Evolutionary conservation across 306 rosid genomes (phyloP), one percentile per base, ranked within the genome.

Genomic region (Quercus mongolica): DNA sequence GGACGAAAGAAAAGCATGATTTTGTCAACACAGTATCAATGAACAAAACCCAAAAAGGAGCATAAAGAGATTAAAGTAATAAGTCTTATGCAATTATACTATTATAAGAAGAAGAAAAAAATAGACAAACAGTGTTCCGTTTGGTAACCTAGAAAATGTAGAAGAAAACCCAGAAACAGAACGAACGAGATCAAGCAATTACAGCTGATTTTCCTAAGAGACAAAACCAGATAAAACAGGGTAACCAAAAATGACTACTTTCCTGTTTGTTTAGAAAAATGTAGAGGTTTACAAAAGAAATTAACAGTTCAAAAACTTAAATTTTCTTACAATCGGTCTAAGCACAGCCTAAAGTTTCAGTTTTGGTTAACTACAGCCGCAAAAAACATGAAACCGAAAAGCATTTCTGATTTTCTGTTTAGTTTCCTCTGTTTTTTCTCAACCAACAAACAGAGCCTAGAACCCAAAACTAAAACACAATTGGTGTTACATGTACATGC

Each of bases 1-100:
- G 75, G 95, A 85, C 91, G 91, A 90, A 87, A 87, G 65, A 73
- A 84, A 87, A 70, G 79, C 73, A 78, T 85, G 81, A 88, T 88
- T 78, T 86, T 79, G 92, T 84, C 92, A 86, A 87, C 84, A 87
- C 79, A 82, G 83, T 84, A 84, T 79, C 86, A 78, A 63, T 54
- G 64, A 74, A 58, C 76, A 57, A 71, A 46, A 33, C 72, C 72
- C 56, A 67, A 70, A 79, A 74, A 46, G 67, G 78, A 13, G 76
- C 26, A 51, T 62, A 46, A 46, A 35, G 71, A 69, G 78, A 75
- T 85, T 73, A 72, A 68, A 74, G 69, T 51, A 85, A 76, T 51
- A 85, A 75, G 84, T 63, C 72, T 46, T 77, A 72, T 76, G 68
- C 79, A 82, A 80, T 85, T 85, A 80, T 76, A 83, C 51, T 65